Conservation (phyloP, 768 basidiomycete genomes). For the Hortiboletus flavorubellus region DNA sequence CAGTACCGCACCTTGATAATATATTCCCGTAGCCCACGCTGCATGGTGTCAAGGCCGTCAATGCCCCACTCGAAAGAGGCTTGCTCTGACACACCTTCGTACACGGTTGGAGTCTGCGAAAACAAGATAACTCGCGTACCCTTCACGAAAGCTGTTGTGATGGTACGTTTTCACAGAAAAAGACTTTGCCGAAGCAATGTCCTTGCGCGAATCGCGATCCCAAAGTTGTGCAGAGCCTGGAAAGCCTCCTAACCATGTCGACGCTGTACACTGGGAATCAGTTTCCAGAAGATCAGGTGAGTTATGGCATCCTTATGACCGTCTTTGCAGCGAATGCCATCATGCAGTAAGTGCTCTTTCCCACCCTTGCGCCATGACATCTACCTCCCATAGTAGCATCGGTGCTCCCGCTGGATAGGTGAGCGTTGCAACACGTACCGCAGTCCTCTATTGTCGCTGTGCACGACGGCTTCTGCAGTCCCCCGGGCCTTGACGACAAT, state of each 20-base stretch:
- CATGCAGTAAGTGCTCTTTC: slow-evolving; percentile 63
- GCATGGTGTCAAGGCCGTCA: slow-evolving; percentile 93
- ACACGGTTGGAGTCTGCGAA: slow-evolving; percentile 95
- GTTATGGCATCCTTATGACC: slow-evolving; percentile 3
- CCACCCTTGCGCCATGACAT: background rate
- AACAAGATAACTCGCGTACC: slow-evolving; percentile 94
- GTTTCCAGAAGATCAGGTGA: slow-evolving; percentile 51
- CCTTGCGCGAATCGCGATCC: slow-evolving; percentile 65
- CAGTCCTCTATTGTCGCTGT: slow-evolving; percentile 94
- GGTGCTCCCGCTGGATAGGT: slow-evolving; percentile 98
- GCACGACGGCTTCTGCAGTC: slow-evolving; percentile 93
- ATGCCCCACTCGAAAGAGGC: slow-evolving; percentile 83
- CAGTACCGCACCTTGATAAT: slow-evolving; percentile 2
- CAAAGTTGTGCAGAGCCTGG: slow-evolving; percentile 83
- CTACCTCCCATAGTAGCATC: slow-evolving; percentile 48
- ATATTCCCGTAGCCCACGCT: slow-evolving; percentile 68
- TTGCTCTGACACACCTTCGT: slow-evolving; percentile 86
- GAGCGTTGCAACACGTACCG: slow-evolving; percentile 96
- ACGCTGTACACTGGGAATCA: slow-evolving; percentile 50
- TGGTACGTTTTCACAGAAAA: slow-evolving; percentile 62
- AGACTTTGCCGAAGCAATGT: slow-evolving; percentile 86
- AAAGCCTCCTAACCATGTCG: slow-evolving; percentile 80
- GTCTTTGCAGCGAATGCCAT: slow-evolving; percentile 60
- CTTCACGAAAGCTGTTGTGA: slow-evolving; percentile 87
- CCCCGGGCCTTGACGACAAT: slow-evolving; percentile 88